These are phyloP conservation scores for Thermothelomyces thermophilus DNA, from an alignment of 2,329 filamentous ascomycete genomes.

Conservation along the genomic window DNA sequence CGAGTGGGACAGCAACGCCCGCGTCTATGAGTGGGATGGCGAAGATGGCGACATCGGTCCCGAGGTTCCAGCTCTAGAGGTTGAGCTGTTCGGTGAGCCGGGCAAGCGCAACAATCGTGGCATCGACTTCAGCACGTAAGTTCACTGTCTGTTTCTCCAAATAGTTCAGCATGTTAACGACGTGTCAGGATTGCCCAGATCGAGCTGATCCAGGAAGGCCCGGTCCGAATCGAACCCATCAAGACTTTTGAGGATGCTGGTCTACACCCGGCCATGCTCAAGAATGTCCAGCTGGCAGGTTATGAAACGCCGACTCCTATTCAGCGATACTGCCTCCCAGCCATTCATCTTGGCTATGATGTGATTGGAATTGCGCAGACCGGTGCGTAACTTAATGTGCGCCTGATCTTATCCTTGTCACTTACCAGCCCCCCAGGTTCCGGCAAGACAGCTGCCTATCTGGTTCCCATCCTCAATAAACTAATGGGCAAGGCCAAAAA, in stretches of 20 bases:
- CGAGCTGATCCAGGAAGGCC: conserved; percentile 51
- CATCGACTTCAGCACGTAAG: conserved; percentile 57
- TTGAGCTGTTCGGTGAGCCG: conserved; percentile 62
- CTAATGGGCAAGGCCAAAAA: conserved; percentile 95
- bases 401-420: background rate
- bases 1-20: conserved; percentile 49
- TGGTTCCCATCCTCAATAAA: conserved; percentile 82
- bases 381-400: conserved; percentile 50
- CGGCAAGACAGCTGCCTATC: conserved; percentile 89
- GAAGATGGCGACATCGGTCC: conserved; percentile 84
- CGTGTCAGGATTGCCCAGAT: conserved; percentile 47
- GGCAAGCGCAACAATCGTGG: conserved; percentile 47
- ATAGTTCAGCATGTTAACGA: conserved; percentile 24
- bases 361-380: conserved; percentile 89
- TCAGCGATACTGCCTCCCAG: conserved; percentile 76
- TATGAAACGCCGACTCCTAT: conserved; percentile 77
- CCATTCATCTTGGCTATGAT: conserved; percentile 69
- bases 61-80: conserved; percentile 61
- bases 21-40: conserved; percentile 75
- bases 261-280: conserved; percentile 74
- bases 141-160: conserved; percentile 18
- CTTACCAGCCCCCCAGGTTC: conserved; percentile 55
- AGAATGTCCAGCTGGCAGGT: conserved; percentile 67
- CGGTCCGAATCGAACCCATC: conserved; percentile 43
- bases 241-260: conserved; percentile 66